Evolutionary conservation across 345 rosid species (phyloP).

Genomic region (Dimocarpus longan): DNA sequence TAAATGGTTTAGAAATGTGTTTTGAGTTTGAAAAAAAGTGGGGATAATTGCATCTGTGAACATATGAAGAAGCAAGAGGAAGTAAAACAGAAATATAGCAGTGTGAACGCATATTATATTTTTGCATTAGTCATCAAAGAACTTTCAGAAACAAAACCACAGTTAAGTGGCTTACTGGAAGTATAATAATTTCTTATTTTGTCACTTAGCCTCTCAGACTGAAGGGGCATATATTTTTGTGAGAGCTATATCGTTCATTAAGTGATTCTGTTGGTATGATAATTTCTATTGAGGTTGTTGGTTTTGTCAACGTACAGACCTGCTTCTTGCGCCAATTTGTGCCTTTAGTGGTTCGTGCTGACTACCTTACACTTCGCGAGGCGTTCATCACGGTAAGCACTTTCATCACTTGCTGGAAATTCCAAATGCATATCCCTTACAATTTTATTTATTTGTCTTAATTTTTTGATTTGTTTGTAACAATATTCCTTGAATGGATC

Average conservation of each 20-base stretch:
- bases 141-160: constrained; percentile 6
- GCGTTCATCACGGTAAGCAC: constrained; percentile 75
- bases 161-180: constrained; percentile 4
- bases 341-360: constrained; percentile 73
- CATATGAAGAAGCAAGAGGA: not conserved
- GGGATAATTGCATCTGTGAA: not conserved
- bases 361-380: constrained; percentile 83
- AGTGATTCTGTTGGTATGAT: not conserved
- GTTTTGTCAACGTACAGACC: constrained; percentile 52
- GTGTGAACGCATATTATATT: not conserved
- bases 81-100: not conserved
- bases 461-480: not conserved
- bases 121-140: not conserved
- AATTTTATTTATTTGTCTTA: not conserved
- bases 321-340: constrained; percentile 94
- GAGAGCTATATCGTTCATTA: not conserved
- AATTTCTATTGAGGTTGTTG: constrained; percentile 8
- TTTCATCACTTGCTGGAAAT: constrained; percentile 11
- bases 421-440: not conserved
- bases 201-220: not conserved
- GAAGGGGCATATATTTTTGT: not conserved
- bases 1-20: no score
- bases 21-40: not conserved
- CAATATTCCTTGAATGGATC: not conserved
- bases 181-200: not conserved